Conservation (phyloP, 768 basidiomycete species). For the Rickenella mellea region DNA sequence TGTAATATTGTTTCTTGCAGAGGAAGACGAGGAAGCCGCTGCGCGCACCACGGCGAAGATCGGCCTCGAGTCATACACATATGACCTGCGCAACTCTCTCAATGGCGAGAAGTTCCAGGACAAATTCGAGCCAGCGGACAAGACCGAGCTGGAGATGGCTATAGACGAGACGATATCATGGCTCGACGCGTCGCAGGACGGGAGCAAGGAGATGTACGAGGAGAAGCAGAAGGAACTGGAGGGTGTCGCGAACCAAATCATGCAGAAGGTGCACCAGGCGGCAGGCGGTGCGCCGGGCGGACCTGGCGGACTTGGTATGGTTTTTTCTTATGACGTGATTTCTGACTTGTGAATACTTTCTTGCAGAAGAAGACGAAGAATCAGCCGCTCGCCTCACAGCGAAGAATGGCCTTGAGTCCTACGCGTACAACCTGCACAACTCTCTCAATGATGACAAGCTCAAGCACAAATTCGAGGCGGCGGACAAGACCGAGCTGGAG, state of each 20-base stretch:
- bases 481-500: slow-evolving; percentile 83
- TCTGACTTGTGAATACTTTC: slow-evolving; percentile 60
- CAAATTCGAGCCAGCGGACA: slow-evolving; percentile 87
- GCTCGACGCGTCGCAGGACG: slow-evolving; percentile 85
- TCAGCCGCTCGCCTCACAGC: slow-evolving; percentile 73
- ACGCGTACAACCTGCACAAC: slow-evolving; percentile 91
- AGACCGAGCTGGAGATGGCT: slow-evolving; percentile 69
- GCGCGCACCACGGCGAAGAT: slow-evolving; percentile 84
- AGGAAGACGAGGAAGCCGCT: slow-evolving; percentile 82
- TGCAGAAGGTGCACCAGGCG: slow-evolving; percentile 59
- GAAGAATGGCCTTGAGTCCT: slow-evolving; percentile 93
- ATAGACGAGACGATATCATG: slow-evolving; percentile 79
- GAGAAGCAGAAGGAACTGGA: slow-evolving; percentile 91
- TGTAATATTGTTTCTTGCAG: slow-evolving; percentile 25
- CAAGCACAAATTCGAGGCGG: slow-evolving; percentile 76
- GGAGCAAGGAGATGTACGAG: slow-evolving; percentile 90
- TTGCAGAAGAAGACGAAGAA: slow-evolving; percentile 72
- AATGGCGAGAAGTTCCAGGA: slow-evolving; percentile 75
- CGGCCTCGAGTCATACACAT: slow-evolving; percentile 86
- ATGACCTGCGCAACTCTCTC: slow-evolving; percentile 89
- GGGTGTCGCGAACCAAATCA: slow-evolving; percentile 62
- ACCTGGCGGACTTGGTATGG: too few species aligned
- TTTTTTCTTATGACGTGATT: too few species aligned
- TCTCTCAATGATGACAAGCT: slow-evolving; percentile 80
- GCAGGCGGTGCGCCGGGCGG: slow-evolving; percentile 39